Percentiles rank a stretch among this genome's conserved stretches.
phyloP scores from a whole-genome alignment of 768 basidiomycete genomes.

The Auriscalpium microsporum region DNA sequence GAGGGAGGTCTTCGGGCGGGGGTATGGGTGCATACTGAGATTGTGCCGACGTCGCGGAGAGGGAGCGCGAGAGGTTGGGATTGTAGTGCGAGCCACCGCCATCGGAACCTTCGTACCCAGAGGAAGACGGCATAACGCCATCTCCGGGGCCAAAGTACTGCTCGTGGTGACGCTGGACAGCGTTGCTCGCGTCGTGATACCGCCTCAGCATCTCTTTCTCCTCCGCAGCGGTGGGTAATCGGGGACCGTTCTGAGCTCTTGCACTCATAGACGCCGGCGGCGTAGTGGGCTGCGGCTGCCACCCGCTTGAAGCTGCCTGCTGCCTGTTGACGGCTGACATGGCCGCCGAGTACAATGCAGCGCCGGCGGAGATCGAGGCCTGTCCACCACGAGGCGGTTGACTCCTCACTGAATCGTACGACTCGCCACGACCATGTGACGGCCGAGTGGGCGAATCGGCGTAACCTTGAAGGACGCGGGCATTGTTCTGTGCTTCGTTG shows the following conservation, averaged over 20 bases:
- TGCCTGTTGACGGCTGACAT: slow-evolving; percentile 31
- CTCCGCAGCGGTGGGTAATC: slow-evolving; percentile 11
- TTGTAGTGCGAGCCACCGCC: background rate
- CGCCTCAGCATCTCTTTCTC: slow-evolving; percentile 26
- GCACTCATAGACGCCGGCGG: slow-evolving; percentile 7
- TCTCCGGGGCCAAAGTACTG: slow-evolving; percentile 14
- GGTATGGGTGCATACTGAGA: background rate
- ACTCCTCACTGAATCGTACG: slow-evolving; percentile 8
- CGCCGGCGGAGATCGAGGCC: slow-evolving; percentile 31
- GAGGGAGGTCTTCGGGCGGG: slow-evolving; percentile 9
- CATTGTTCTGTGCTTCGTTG: slow-evolving; percentile 60
- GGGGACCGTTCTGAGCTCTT: background rate
- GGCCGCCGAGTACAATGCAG: slow-evolving; percentile 36
- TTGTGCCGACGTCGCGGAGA: background rate
- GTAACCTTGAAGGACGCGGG: slow-evolving; percentile 44
- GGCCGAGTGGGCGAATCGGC: slow-evolving; percentile 17
- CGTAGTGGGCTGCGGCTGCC: slow-evolving; percentile 15
- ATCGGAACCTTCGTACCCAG: background rate
- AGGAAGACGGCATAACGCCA: slow-evolving; percentile 14
- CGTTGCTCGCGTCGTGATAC: slow-evolving; percentile 23
- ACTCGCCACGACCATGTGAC: slow-evolving; percentile 6
- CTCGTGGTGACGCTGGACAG: slow-evolving; percentile 15
- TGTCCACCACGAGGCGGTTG: slow-evolving; percentile 12
- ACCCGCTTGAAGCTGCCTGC: background rate
- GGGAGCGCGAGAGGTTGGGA: background rate